Conservation (phyloP, 257 asterid species). For the Solanum pinnatisectum region DNA sequence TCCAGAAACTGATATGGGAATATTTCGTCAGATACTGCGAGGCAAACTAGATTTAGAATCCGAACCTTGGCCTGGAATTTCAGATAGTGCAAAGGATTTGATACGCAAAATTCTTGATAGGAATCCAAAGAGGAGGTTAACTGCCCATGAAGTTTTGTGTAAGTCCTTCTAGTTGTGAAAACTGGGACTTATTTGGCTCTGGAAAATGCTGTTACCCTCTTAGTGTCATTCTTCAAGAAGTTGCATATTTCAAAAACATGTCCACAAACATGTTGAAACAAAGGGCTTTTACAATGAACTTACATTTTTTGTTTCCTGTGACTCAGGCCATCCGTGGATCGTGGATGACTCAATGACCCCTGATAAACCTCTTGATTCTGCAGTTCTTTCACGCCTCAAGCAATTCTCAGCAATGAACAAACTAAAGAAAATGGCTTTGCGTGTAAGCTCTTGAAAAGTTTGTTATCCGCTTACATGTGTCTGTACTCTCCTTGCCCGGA, state of each 20-base stretch:
- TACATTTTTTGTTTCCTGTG: background rate
- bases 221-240: background rate
- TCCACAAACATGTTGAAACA: background rate
- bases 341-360: slow-evolving; percentile 88
- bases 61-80: slow-evolving; percentile 91
- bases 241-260: background rate
- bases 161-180: slow-evolving; percentile 14
- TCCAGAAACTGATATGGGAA: slow-evolving; percentile 95
- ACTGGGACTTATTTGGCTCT: background rate
- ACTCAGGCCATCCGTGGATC: slow-evolving; percentile 89
- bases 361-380: slow-evolving; percentile 95
- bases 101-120: slow-evolving; percentile 73
- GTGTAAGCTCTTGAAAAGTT: slow-evolving; percentile 40
- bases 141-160: slow-evolving; percentile 93
- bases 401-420: slow-evolving; percentile 98
- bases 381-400: slow-evolving; percentile 85
- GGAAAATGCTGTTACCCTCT: background rate
- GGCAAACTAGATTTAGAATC: slow-evolving; percentile 77
- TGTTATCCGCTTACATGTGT: background rate
- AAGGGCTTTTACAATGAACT: background rate
- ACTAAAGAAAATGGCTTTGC: slow-evolving; percentile 95
- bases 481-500: background rate
- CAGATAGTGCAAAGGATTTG: slow-evolving; percentile 80
- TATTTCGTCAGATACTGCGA: slow-evolving; percentile 76
- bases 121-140: slow-evolving; percentile 68